Base-by-base conservation (phyloP, 2,329 filamentous ascomycete genomes). In the Lizonia empirigonia region DNA sequence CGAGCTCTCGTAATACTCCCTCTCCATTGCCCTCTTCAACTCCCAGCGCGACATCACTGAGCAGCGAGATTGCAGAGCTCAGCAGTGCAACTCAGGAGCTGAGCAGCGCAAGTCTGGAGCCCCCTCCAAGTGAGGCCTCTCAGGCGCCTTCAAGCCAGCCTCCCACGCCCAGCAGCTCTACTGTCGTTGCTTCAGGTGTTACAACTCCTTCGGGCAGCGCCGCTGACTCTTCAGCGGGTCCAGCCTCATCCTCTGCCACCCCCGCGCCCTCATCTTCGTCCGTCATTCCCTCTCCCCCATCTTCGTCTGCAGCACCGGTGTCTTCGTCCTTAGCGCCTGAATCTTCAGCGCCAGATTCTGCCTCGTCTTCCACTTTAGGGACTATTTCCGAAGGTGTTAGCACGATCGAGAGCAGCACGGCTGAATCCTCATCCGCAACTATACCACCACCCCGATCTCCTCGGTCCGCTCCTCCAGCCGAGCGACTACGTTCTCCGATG, bases 31-130 rank as follows among this genome's bases (percentile, higher is more conserved):
- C 36, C 8, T 19, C 41, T 20, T 12, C 57, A 34, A 40, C 46
- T 47, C 48, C 62, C n/a, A 65, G 48, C 34, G 39, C 34, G 7
- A 41, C 44, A n/a, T 37, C 56, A 39, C 36, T 62, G 8, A 60
- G 47, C 35, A 59, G 48, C 32, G 41, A 51, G n/a, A 26, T 51
- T 36, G 39, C 50, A 29, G 23, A 36, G 8, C 32, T 46, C 38
- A 58, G 46, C n/a, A 56, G 46, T 37, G 44, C 50, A 22, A 32
- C 38, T 16, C 54, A 33, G 33, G 41, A 45, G 41, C 30, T 41
- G 33, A 50, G 34, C 40, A 56, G 45, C 39, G 41, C 24, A 37
- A 40, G 40, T 47, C 40, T 50, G 40, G 47, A 38, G 52, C 33
- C 48, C 23, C 42, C 51, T 40, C 35, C 39, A 36, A 53, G 39